Evolutionary conservation across 495 filamentous ascomycete species (phyloP).

Genomic region (Penicillium argentinense): DNA sequence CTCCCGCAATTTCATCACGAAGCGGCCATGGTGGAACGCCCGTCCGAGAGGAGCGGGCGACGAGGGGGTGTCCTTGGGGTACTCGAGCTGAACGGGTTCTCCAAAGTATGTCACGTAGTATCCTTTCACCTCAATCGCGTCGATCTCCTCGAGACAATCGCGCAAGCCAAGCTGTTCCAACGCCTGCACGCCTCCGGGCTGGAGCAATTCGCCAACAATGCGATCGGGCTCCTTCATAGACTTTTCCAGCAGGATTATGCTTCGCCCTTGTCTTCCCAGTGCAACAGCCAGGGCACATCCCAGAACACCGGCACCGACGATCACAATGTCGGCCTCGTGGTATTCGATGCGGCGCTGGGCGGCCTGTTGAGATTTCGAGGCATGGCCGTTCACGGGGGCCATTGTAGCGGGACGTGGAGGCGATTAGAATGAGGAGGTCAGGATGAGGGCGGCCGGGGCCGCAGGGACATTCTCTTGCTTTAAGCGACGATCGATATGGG

Average conservation of each 20-base stretch:
- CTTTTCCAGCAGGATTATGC: constrained; percentile 84
- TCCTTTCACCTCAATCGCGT: constrained; percentile 76
- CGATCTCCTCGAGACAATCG: constrained; percentile 86
- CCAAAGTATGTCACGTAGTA: constrained; percentile 87
- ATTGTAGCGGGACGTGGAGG: constrained; percentile 13
- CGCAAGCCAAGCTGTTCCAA: constrained; percentile 75
- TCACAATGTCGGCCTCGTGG: constrained; percentile 73
- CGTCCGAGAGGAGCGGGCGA: constrained; percentile 58
- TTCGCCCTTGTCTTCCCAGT: constrained; percentile 82
- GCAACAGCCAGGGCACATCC: constrained; percentile 88
- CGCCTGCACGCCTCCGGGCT: constrained; percentile 85
- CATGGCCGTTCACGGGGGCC: constrained; percentile 17
- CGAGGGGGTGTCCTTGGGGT: constrained; percentile 45
- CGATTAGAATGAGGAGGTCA: constrained; percentile 3
- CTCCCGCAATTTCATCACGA: constrained; percentile 71
- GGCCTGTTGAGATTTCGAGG: constrained; percentile 29
- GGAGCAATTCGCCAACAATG: constrained; percentile 93
- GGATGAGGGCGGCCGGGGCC: constrained; percentile 11
- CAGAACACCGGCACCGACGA: constrained; percentile 87
- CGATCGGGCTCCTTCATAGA: constrained; percentile 93
- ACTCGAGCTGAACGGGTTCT: constrained; percentile 75
- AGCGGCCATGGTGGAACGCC: constrained; percentile 81
- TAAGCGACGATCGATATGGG: constrained; percentile 16
- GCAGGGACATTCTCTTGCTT: constrained; percentile 17
- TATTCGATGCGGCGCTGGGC: constrained; percentile 46